These are phyloP conservation scores for Psidium guajava DNA, from an alignment of 345 rosid genomes.

Conservation along the genomic window DNA sequence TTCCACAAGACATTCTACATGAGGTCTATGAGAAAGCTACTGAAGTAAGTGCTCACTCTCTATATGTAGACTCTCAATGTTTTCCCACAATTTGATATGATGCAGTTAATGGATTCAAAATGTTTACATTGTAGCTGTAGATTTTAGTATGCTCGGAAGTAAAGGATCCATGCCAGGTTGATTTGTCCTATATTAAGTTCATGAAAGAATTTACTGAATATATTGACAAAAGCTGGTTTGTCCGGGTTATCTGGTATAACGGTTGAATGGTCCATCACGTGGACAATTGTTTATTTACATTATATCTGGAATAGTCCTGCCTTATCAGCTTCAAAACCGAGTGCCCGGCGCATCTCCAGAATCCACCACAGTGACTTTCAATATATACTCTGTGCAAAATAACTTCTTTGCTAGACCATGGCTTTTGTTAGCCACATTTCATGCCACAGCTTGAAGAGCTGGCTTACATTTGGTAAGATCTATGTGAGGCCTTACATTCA, in stretches of 20 bases:
- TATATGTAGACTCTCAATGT: background rate
- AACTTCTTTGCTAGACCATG: background rate
- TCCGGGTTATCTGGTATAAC: background rate
- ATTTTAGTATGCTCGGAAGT: background rate
- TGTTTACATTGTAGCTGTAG: background rate
- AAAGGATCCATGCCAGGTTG: background rate
- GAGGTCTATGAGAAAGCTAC: slow-evolving; percentile 40
- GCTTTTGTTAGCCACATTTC: background rate
- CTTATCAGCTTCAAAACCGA: background rate
- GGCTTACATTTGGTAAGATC: background rate
- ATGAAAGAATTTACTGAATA: background rate
- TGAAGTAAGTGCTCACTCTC: slow-evolving; percentile 20
- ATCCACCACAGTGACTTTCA: background rate
- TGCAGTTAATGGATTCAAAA: background rate
- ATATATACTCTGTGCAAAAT: background rate
- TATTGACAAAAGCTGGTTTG: background rate
- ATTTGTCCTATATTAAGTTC: background rate
- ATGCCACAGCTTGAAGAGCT: background rate
- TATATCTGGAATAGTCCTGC: background rate
- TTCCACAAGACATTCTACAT: slow-evolving; percentile 39
- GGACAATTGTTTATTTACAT: background rate
- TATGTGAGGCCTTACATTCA: background rate
- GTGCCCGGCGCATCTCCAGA: background rate
- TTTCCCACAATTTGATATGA: background rate
- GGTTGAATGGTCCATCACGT: background rate